Evolutionary conservation across 495 filamentous ascomycete species (phyloP), one percentile per base, ranked within the genome.

Genomic region (Aspergillus bertholletiae): DNA sequence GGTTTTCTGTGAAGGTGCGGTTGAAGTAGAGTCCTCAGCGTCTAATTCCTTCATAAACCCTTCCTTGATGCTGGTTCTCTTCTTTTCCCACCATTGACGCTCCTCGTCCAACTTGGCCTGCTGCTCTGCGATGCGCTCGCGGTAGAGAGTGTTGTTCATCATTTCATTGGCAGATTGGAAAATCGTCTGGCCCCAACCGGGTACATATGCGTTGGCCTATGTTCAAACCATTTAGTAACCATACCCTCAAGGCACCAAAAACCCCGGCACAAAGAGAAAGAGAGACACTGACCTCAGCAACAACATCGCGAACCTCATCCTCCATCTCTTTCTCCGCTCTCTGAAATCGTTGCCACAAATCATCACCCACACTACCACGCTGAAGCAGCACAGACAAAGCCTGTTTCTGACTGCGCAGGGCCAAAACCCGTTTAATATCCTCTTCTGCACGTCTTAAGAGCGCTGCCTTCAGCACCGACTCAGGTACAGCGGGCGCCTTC

Each of bases 251-350:
- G 5, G 6, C 34, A n/a, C 34, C 11, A 1, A 3, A 15, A 15
- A 24, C 15, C 28, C 7, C 0, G 18, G 15, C 15, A 20, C 18
- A 41, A 15, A 1, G 2, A 27, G 35, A 26, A 50, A 40, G 34
- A 46, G 32, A 26, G 24, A 49, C 28, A 58, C 74, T 51, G 69
- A 95, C 91, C 87, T 98, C 94, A 61, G 85, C 81, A 30, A 97
- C 90, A 39, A 97, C 92, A 74, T 98, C 94, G 57, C 88, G 79
- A 30, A 98, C 76, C 72, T 98, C 94, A 55, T 92, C 93, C 72
- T 98, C 92, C 76, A 96, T 95, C 77, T 97, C 94, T 78, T 93
- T 93, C 80, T 98, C 94, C 23, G 93, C 94, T 37, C 88, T 77
- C 62, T 82, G 65, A 68, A 97, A 96, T 35, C 94, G 79, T 75